phyloP scores from a whole-genome alignment of 2,329 filamentous ascomycete genomes.

The Geoglossum cookeanum region DNA sequence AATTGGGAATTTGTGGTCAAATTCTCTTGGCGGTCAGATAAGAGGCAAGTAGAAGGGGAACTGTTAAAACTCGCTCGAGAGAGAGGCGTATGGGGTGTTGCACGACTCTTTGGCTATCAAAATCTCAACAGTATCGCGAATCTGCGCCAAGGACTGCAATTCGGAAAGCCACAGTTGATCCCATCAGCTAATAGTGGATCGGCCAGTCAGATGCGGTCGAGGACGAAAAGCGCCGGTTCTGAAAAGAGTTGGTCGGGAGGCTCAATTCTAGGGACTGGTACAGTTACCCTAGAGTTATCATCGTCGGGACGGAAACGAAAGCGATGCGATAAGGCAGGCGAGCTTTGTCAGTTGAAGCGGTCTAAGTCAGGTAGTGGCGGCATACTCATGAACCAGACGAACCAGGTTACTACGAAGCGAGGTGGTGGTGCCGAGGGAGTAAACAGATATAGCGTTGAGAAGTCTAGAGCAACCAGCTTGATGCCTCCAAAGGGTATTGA shows the following conservation, averaged over 20 bases:
- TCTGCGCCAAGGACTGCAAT: not conserved
- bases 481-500: not conserved
- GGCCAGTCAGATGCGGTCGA: not conserved
- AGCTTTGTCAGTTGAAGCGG: not conserved
- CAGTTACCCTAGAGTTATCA: not conserved
- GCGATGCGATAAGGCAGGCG: not conserved
- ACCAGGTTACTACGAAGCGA: not conserved
- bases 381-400: not conserved
- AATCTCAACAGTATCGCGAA: not conserved
- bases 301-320: not conserved
- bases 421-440: not conserved
- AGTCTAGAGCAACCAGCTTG: not conserved
- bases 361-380: not conserved
- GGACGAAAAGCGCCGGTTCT: no score
- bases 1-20: not conserved
- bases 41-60: not conserved
- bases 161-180: not conserved
- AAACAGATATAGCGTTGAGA: not conserved
- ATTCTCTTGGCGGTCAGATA: not conserved
- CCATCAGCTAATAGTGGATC: not conserved
- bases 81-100: not conserved
- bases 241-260: not conserved
- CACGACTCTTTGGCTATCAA: not conserved
- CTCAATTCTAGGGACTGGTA: not conserved
- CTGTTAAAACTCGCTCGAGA: not conserved